phyloP scores from a whole-genome alignment of 371 early-diverging fungal genomes.

The Dichotomocladium elegans region DNA sequence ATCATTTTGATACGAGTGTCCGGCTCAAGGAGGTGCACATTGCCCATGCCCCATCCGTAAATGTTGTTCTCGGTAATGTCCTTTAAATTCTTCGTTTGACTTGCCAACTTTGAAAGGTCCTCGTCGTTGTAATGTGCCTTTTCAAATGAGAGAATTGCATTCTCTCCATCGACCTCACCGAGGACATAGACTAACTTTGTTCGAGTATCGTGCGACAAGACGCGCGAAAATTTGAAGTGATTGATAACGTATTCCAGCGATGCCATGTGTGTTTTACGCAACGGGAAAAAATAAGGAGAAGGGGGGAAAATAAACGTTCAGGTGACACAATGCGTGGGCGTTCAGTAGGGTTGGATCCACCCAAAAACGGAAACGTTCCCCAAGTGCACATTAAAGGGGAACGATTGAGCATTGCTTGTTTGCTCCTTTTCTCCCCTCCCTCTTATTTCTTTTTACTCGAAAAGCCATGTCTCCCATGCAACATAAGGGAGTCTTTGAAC shows the following conservation, averaged over 20 bases:
- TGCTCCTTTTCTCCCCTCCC: neutral
- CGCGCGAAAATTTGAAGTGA: slow-evolving; percentile 30
- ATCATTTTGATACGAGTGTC: slow-evolving; percentile 58
- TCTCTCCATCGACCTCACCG: slow-evolving; percentile 23
- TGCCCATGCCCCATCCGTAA: slow-evolving; percentile 55
- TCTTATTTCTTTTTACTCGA: neutral
- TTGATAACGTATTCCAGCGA: neutral
- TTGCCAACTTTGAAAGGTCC: slow-evolving; percentile 26
- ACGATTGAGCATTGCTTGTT: too few relatives aligned
- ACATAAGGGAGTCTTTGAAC: slow-evolving; percentile 17
- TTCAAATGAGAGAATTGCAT: slow-evolving; percentile 45
- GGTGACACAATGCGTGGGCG: neutral
- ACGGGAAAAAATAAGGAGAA: too few relatives aligned
- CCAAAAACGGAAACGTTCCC: neutral
- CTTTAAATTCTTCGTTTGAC: slow-evolving; percentile 18
- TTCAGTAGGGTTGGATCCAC: neutral
- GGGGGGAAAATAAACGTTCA: neutral
- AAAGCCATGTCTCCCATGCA: slow-evolving; percentile 13
- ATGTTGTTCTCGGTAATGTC: slow-evolving; percentile 55
- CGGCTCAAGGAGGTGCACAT: slow-evolving; percentile 20
- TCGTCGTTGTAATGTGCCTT: slow-evolving; percentile 46
- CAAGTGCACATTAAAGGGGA: too few relatives aligned
- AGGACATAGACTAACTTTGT: slow-evolving; percentile 31
- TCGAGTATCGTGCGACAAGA: slow-evolving; percentile 36
- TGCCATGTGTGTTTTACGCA: neutral